A percentile compares a stretch with the other conserved stretches of the same genome.
Conservation (phyloP, 23 red algal genomes). For the Gracilaria vermiculophylla region DNA sequence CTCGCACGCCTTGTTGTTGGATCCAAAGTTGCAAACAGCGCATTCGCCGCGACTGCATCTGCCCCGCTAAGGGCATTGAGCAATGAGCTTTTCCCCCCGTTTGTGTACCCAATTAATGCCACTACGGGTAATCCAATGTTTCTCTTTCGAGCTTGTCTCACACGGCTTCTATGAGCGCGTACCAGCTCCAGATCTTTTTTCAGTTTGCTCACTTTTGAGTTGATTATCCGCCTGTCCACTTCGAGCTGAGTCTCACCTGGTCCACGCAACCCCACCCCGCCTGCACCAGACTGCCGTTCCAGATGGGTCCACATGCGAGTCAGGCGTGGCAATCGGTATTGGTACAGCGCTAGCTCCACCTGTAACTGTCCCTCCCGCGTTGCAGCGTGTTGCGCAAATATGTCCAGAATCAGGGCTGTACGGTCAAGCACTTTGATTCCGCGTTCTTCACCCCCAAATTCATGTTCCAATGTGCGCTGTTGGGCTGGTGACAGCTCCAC, state of each 20-base stretch:
- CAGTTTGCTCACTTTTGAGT: constrained; percentile 58
- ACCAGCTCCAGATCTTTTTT: constrained; percentile 73
- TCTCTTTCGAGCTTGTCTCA: constrained; percentile 37
- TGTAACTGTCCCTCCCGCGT: constrained; percentile 87
- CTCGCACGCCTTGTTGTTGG: constrained; percentile 85
- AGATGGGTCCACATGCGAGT: constrained; percentile 93
- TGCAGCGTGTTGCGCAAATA: constrained; percentile 97
- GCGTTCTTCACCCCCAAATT: constrained; percentile 74
- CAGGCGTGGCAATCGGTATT: constrained; percentile 94
- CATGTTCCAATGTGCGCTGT: constrained; percentile 86
- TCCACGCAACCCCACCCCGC: constrained; percentile 88
- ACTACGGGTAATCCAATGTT: constrained; percentile 77
- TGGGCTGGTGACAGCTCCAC: constrained; percentile 90
- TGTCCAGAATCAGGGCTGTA: constrained; percentile 98
- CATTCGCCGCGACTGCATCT: constrained; percentile 70
- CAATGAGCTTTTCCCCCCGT: constrained; percentile 78
- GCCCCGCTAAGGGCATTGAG: constrained; percentile 77
- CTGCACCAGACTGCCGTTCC: constrained; percentile 85
- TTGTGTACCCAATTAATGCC: constrained; percentile 87
- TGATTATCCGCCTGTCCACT: constrained; percentile 77
- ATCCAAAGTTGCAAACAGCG: constrained; percentile 95
- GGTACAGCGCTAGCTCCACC: constrained; percentile 92
- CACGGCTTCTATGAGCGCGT: constrained; percentile 59
- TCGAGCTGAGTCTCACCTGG: constrained; percentile 98
- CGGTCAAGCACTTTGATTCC: constrained; percentile 95